phyloP scores from a whole-genome alignment of 1,284 basidiomycete genomes.

The Ceraceosorus guamensis region DNA sequence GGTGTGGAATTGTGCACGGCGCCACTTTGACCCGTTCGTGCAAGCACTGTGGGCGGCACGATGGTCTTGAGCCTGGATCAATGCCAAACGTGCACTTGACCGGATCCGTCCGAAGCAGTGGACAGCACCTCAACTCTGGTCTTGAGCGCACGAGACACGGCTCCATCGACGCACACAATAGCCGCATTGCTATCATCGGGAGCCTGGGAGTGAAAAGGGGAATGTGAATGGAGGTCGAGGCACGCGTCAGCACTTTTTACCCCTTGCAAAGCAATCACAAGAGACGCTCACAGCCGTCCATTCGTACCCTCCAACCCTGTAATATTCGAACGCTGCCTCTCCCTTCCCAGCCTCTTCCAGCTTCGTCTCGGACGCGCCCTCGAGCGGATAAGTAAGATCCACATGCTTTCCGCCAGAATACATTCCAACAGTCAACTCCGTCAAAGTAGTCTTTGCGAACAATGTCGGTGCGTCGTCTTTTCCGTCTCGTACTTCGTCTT shows the following conservation, averaged over 20 bases:
- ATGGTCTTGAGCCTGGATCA: too few relatives aligned
- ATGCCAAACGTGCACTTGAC: too few relatives aligned
- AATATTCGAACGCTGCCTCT: background rate
- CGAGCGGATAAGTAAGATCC: background rate
- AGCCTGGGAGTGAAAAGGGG: background rate
- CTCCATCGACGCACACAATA: background rate
- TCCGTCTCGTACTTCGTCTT: background rate
- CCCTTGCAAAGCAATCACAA: background rate
- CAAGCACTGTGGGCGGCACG: too few relatives aligned
- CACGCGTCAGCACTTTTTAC: background rate
- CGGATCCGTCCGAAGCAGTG: too few relatives aligned
- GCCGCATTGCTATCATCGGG: background rate
- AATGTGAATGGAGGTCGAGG: too few relatives aligned
- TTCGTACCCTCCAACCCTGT: background rate
- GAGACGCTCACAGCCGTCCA: background rate
- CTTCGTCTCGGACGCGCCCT: background rate
- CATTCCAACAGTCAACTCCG: background rate
- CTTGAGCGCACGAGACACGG: too few relatives aligned
- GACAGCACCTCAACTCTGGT: too few relatives aligned
- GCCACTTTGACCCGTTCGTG: too few relatives aligned
- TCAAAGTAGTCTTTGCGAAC: background rate
- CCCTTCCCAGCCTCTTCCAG: background rate
- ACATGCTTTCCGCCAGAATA: background rate
- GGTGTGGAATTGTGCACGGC: too few relatives aligned
- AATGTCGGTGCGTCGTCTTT: too few relatives aligned